Percentiles rank a stretch among this genome's conserved stretches.
Conservation (phyloP, 2,329 filamentous ascomycete species). For the Penicillium sp. region DNA sequence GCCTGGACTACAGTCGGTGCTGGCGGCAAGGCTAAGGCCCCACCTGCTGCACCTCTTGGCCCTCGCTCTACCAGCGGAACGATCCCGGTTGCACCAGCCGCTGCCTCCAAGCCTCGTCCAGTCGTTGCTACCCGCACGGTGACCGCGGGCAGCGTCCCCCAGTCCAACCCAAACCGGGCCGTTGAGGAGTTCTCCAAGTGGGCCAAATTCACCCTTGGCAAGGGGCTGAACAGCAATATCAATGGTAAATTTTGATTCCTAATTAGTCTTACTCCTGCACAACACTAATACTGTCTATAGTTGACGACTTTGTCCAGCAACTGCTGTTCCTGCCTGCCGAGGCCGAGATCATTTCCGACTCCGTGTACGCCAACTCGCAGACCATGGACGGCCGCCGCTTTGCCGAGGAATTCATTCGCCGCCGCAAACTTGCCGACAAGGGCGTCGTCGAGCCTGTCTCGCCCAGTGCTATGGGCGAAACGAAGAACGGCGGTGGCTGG, state of each 20-base stretch:
- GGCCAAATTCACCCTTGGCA: constrained; percentile 74
- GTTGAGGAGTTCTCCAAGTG: constrained; percentile 94
- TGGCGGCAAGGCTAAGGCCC: constrained; percentile 83
- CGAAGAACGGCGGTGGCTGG: constrained; percentile 70
- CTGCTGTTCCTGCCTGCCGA: constrained; percentile 76
- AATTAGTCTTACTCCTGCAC: constrained; percentile 22
- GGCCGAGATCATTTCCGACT: constrained; percentile 79
- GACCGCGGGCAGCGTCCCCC: constrained; percentile 44
- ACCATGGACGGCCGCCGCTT: constrained; percentile 93
- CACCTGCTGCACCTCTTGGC: constrained; percentile 48
- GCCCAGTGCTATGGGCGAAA: constrained; percentile 52
- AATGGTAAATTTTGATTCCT: constrained; percentile 55
- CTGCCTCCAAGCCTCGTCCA: constrained; percentile 55
- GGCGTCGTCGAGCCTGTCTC: constrained; percentile 70
- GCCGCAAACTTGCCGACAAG: constrained; percentile 89
- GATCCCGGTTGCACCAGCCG: constrained; percentile 38
- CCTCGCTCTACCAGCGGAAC: constrained; percentile 50
- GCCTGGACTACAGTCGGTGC: constrained; percentile 97
- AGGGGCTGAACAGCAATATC: constrained; percentile 67
- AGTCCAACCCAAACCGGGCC: constrained; percentile 58
- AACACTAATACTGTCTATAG: constrained; percentile 43
- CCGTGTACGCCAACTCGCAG: constrained; percentile 79
- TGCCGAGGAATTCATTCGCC: constrained; percentile 88
- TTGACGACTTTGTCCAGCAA: constrained; percentile 75
- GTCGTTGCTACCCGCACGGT: constrained; percentile 51